phyloP scores from a whole-genome alignment of 805 yeast species.

The Saturnispora serradocipensis region DNA sequence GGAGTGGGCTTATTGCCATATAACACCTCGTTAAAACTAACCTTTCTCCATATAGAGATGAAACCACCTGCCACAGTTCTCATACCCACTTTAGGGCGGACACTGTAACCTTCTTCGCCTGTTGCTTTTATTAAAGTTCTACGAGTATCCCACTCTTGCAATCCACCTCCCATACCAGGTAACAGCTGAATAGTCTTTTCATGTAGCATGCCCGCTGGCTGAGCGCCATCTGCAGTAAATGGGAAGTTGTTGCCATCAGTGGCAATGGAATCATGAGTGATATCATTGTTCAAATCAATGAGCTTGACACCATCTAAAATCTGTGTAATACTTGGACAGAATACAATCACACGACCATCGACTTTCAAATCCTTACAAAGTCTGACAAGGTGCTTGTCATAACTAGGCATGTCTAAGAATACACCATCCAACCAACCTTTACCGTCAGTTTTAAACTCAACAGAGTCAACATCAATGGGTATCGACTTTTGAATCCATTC shows the following conservation, averaged over 20 bases:
- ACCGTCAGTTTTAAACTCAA: constrained; percentile 15
- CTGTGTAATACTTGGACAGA: constrained; percentile 42
- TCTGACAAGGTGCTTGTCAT: constrained; percentile 27
- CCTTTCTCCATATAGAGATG: constrained; percentile 34
- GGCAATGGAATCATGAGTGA: constrained; percentile 6
- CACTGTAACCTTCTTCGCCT: constrained; percentile 33
- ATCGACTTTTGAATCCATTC: constrained; percentile 18
- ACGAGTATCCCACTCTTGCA: constrained; percentile 44
- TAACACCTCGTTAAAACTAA: constrained; percentile 9
- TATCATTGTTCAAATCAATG: constrained; percentile 17
- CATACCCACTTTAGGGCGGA: constrained; percentile 42
- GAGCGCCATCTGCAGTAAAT: neutral
- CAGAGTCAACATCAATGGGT: constrained; percentile 8
- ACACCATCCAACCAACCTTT: constrained; percentile 33
- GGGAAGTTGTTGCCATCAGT: neutral
- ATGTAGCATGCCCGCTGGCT: constrained; percentile 7
- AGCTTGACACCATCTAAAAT: constrained; percentile 32
- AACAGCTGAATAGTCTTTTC: constrained; percentile 33
- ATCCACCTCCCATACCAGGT: constrained; percentile 43
- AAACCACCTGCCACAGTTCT: constrained; percentile 44
- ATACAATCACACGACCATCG: constrained; percentile 36
- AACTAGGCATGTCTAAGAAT: constrained; percentile 40
- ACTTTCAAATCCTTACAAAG: constrained; percentile 29
- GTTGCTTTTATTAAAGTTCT: constrained; percentile 31
- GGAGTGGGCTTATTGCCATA: constrained; percentile 3